Evolutionary conservation across 257 asterid genomes (phyloP), one percentile per base, ranked within the genome.

Genomic region (Coffea eugenioides): DNA sequence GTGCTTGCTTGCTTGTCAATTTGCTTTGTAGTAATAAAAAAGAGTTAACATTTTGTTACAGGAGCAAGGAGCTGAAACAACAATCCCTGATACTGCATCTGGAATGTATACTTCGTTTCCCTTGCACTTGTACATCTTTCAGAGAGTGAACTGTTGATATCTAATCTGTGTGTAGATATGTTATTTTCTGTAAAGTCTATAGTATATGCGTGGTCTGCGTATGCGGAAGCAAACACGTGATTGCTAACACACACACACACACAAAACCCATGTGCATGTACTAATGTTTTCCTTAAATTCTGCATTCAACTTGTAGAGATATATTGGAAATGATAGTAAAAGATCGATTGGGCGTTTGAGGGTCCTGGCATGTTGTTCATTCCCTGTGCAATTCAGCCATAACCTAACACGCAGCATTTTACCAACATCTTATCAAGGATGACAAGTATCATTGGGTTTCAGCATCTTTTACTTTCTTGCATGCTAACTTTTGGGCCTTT

Each of bases 41-140:
- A 76, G 80, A 59, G 81, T 69, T 11, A 46, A 69, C 70, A 41
- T 34, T 36, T 51, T 81, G 59, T 84, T 81, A 75, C 88, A 93
- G 98, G 96, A 80, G 77, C 88, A 82, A 75, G 88, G 78, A 71
- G 90, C 56, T 81, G 97, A 89, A 77, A 87, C 79, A 80, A 86
- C 91, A 81, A 88, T 89, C 79, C 87, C 79, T 75, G 95, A 89
- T 81, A 82, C 92, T 74, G 81, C 95, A 80, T 71, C 94, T 49
- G 97, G 87, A 61, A 78, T 83, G 99, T 95, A 89, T 41, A 74
- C 48, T 21, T 46, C 71, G 31, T 15, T 77, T 73, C 66, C 12
- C 79, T 64, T 69, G 41, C 46, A 31, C 48, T 73, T 48, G 34
- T 54, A 52, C 18, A 67, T 74, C 36, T 74, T 73, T 73, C 65